Conservation (phyloP, 2,329 filamentous ascomycete species). For the Beauveria caledonica region DNA sequence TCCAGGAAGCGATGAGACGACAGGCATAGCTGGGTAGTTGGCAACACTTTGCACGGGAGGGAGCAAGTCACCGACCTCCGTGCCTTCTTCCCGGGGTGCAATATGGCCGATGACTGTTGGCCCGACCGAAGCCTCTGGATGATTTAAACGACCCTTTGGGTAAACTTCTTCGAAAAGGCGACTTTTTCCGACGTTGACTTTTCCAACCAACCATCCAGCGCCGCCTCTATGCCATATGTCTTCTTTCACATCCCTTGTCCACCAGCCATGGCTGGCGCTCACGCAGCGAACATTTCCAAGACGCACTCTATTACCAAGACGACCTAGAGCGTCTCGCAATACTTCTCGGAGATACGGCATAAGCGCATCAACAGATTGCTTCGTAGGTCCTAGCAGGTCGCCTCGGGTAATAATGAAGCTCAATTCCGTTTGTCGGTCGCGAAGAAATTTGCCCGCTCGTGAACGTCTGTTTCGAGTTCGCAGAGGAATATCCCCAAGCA, state of each 20-base stretch:
- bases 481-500: conserved; percentile 63
- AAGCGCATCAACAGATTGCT: conserved; percentile 73
- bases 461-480: conserved; percentile 76
- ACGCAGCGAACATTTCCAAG: conserved; percentile 82
- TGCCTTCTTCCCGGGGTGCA: conserved; percentile 14
- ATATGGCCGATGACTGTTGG: not conserved
- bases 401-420: conserved; percentile 87
- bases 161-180: conserved; percentile 81
- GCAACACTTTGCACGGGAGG: conserved; percentile 68
- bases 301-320: conserved; percentile 59
- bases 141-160: conserved; percentile 51
- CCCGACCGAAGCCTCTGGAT: not conserved
- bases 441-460: conserved; percentile 54
- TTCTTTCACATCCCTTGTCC: conserved; percentile 79
- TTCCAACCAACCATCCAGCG: conserved; percentile 93
- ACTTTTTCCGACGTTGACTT: conserved; percentile 96
- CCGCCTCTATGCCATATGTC: conserved; percentile 78
- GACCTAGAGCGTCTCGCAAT: conserved; percentile 66
- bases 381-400: conserved; percentile 76
- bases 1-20: conserved; percentile 79
- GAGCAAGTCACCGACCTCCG: conserved; percentile 51
- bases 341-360: conserved; percentile 79
- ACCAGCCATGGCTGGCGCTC: conserved; percentile 81
- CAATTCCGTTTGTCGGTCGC: conserved; percentile 64
- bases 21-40: conserved; percentile 73